phyloP scores from a whole-genome alignment of 1,139 yeast species.

The Pichia sp. region DNA sequence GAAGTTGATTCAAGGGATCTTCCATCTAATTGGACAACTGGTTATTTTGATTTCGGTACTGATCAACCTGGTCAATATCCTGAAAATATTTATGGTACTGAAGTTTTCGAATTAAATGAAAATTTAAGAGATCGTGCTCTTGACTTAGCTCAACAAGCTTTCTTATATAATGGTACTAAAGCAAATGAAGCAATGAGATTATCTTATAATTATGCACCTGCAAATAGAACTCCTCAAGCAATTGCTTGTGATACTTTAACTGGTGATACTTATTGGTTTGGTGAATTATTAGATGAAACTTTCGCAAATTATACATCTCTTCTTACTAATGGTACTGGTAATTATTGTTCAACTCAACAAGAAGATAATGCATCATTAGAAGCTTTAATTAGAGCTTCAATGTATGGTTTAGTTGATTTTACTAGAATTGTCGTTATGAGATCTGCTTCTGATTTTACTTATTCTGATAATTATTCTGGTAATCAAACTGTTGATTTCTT shows the following conservation, averaged over 20 bases:
- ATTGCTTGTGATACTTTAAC: constrained; percentile 56
- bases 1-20: constrained; percentile 47
- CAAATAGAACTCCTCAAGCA: constrained; percentile 42
- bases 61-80: constrained; percentile 48
- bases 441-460: constrained; percentile 57
- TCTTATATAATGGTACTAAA: constrained; percentile 42
- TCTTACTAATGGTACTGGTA: constrained; percentile 54
- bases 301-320: constrained; percentile 43
- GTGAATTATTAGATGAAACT: constrained; percentile 45
- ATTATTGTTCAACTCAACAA: constrained; percentile 59
- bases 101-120: constrained; percentile 58
- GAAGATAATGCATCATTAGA: constrained; percentile 66
- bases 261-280: constrained; percentile 56
- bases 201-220: constrained; percentile 44
- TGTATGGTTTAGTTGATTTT: constrained; percentile 50
- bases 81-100: constrained; percentile 53
- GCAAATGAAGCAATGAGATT: constrained; percentile 42
- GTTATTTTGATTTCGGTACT: constrained; percentile 55
- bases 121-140: constrained; percentile 54
- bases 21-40: constrained; percentile 51
- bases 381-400: constrained; percentile 50
- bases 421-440: constrained; percentile 56
- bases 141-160: constrained; percentile 41
- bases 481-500: constrained; percentile 46
- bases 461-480: constrained; percentile 43